These are phyloP conservation scores for Nitzschia inconspicua DNA, from an alignment of 108 stramenopile genomes.

Conservation along the genomic window DNA sequence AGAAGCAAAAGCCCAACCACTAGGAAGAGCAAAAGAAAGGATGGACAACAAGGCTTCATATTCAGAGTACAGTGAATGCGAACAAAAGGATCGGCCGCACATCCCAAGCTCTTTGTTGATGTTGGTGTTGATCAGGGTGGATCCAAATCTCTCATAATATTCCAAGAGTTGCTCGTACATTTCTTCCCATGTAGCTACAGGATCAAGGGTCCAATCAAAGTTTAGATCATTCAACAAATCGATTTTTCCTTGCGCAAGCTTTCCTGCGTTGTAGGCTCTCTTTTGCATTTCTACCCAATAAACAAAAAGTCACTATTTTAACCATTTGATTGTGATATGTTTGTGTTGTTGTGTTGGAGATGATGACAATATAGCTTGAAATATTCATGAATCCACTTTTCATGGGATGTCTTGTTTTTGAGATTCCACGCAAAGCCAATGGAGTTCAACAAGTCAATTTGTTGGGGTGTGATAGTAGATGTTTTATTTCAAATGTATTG, in stretches of 20 bases:
- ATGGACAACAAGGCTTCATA: too few relatives aligned
- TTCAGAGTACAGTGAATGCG: too few relatives aligned
- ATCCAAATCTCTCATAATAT: not conserved
- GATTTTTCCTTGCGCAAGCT: not conserved
- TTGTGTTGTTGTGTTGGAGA: not conserved
- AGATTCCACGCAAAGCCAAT: slow-evolving; percentile 45
- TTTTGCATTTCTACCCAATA: too few relatives aligned
- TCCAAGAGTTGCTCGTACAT: slow-evolving; percentile 5
- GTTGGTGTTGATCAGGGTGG: not conserved
- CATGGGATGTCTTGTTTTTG: not conserved
- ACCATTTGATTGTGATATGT: too few relatives aligned
- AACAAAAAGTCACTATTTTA: too few relatives aligned
- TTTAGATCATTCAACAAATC: slow-evolving; percentile 3
- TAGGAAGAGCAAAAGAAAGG: too few relatives aligned
- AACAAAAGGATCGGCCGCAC: too few relatives aligned
- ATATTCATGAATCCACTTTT: slow-evolving; percentile 5
- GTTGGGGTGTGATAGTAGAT: slow-evolving; percentile 39
- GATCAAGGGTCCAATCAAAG: slow-evolving; percentile 15
- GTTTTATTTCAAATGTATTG: too few relatives aligned
- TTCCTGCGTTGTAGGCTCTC: too few relatives aligned
- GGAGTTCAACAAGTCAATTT: slow-evolving; percentile 33
- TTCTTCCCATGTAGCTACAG: slow-evolving; percentile 5
- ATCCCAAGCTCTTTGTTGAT: not conserved
- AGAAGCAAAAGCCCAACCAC: too few relatives aligned
- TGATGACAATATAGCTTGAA: not conserved